phyloP scores from a whole-genome alignment of 1,284 basidiomycete genomes.

The Sanghuangporus sanghuang region DNA sequence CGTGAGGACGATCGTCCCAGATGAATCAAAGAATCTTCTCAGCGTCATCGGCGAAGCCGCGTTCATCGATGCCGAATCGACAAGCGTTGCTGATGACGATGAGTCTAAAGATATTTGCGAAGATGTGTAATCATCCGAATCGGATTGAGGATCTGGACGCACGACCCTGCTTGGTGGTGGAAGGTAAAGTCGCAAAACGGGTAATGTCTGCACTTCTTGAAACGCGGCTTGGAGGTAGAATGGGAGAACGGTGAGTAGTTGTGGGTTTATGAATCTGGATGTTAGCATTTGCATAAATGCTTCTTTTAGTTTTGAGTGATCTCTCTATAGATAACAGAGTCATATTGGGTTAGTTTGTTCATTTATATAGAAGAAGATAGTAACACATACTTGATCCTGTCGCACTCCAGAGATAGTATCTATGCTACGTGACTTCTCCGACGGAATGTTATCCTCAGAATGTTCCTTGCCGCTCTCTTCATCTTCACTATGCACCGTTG shows the following conservation, averaged over 20 bases:
- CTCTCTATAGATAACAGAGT: constrained; percentile 38
- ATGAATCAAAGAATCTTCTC: constrained; percentile 7
- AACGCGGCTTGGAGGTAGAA: constrained; percentile 64
- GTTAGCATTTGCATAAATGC: constrained; percentile 69
- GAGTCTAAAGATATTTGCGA: constrained; percentile 1
- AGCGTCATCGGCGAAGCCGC: constrained; percentile 15
- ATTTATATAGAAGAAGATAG: background rate
- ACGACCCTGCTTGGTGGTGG: constrained; percentile 40
- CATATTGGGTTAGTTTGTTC: background rate
- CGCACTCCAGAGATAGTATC: constrained; percentile 14
- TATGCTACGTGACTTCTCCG: constrained; percentile 8
- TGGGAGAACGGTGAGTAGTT: constrained; percentile 55
- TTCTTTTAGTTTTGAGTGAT: constrained; percentile 54
- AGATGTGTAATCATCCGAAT: background rate
- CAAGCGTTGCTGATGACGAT: constrained; percentile 11
- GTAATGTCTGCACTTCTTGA: constrained; percentile 44
- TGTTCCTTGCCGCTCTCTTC: background rate
- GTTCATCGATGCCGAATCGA: constrained; percentile 1
- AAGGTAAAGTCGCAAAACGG: constrained; percentile 48
- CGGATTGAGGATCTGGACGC: background rate
- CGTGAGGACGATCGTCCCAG: constrained; percentile 22
- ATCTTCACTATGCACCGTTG: background rate
- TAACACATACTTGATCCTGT: constrained; percentile 9
- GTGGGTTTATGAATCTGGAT: constrained; percentile 49
- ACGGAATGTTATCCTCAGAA: background rate